Evolutionary conservation across 768 basidiomycete species (phyloP).

Genomic region (Amanita fuliginea): DNA sequence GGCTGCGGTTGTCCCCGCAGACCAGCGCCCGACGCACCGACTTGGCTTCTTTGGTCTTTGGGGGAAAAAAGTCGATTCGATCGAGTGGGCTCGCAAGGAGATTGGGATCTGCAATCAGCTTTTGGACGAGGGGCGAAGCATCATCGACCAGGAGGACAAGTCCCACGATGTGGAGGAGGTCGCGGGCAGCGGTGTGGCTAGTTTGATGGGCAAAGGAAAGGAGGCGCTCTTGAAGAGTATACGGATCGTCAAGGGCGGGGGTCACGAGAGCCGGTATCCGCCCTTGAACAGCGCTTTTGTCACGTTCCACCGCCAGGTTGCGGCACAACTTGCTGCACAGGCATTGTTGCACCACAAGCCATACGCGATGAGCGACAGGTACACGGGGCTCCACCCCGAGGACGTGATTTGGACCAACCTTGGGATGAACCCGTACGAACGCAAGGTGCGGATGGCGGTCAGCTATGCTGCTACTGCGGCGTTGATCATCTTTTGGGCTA

Average conservation of each 20-base stretch:
- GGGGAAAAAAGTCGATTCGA: constrained; percentile 87
- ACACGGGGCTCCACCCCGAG: constrained; percentile 73
- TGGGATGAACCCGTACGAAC: constrained; percentile 82
- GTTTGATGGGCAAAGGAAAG: constrained; percentile 6
- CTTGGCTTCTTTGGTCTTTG: constrained; percentile 50
- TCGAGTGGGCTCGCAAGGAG: constrained; percentile 80
- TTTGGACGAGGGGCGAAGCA: constrained; percentile 38
- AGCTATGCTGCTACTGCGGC: constrained; percentile 70
- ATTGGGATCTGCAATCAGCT: constrained; percentile 44
- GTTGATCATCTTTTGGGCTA: constrained; percentile 79
- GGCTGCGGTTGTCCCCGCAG: constrained; percentile 40
- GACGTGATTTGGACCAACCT: constrained; percentile 94
- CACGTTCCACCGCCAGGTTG: constrained; percentile 86
- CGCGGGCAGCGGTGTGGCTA: constrained; percentile 5
- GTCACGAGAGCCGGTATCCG: constrained; percentile 34
- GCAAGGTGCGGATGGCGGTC: constrained; percentile 47
- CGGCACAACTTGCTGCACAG: constrained; percentile 81
- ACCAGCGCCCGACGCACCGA: constrained; percentile 71
- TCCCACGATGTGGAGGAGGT: constrained; percentile 12
- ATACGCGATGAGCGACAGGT: constrained; percentile 67
- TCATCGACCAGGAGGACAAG: constrained; percentile 19
- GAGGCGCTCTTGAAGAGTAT: constrained; percentile 6
- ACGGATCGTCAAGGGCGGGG: constrained; percentile 6
- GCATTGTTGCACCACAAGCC: constrained; percentile 70
- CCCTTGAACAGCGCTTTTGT: constrained; percentile 71